These are phyloP conservation scores for Candida sp. DNA, from an alignment of 1,139 yeast species.

Conservation along the genomic window DNA sequence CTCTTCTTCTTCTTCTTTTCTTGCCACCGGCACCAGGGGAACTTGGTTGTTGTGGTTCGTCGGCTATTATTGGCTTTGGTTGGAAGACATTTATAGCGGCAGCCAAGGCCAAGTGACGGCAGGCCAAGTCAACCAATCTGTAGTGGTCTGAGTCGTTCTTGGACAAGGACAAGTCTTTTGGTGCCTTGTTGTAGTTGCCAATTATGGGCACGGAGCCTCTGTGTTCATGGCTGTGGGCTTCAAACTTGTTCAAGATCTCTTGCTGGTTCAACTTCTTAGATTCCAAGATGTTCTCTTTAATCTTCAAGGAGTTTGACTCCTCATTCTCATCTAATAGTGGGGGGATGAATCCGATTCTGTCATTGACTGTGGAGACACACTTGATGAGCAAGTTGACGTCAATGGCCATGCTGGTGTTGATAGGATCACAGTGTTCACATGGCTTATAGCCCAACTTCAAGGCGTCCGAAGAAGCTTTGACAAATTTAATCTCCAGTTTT, in stretches of 20 bases:
- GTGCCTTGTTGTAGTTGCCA: constrained; percentile 22
- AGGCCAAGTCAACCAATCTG: constrained; percentile 76
- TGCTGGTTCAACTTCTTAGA: constrained; percentile 31
- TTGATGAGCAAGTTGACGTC: constrained; percentile 56
- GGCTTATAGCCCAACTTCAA: constrained; percentile 46
- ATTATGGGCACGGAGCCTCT: constrained; percentile 1
- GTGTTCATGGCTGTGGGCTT: constrained; percentile 11
- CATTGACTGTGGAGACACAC: constrained; percentile 64
- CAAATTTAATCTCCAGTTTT: constrained; percentile 50
- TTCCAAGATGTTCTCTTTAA: constrained; percentile 44
- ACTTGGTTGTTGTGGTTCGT: constrained; percentile 18
- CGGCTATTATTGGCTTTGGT: constrained; percentile 17
- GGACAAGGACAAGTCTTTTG: constrained; percentile 38
- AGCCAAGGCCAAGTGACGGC: constrained; percentile 83
- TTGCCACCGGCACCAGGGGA: constrained; percentile 14
- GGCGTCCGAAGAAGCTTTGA: constrained; percentile 48
- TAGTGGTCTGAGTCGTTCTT: constrained; percentile 72
- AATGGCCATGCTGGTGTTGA: constrained; percentile 35
- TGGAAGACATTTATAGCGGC: constrained; percentile 62
- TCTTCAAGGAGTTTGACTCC: constrained; percentile 39
- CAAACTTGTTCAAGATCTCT: constrained; percentile 24
- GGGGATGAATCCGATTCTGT: constrained; percentile 59
- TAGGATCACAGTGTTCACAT: constrained; percentile 58
- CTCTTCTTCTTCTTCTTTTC: constrained; percentile 69
- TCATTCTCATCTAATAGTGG: constrained; percentile 54